Percentiles rank a stretch among this genome's conserved stretches.
Evolutionary conservation across 2,329 filamentous ascomycete species (phyloP).

Genomic region (Ophiocordyceps polyrhachis-furcata): DNA sequence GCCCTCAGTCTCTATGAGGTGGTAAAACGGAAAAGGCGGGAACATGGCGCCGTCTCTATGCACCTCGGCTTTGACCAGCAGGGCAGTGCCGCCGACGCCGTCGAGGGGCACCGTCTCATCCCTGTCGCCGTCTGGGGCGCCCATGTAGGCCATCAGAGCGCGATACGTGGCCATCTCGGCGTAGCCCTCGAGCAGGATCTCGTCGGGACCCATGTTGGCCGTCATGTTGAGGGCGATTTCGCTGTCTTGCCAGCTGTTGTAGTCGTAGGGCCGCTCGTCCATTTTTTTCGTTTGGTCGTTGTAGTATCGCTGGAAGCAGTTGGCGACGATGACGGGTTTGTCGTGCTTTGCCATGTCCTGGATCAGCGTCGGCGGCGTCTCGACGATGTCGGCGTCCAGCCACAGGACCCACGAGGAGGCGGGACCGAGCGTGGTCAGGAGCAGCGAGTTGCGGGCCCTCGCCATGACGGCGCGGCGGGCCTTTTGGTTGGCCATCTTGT

Average conservation of each 20-base stretch:
- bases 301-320: slow-evolving; percentile 79
- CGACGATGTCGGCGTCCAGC: slow-evolving; percentile 83
- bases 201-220: slow-evolving; percentile 67
- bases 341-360: slow-evolving; percentile 80
- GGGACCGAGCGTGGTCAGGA: slow-evolving; percentile 88
- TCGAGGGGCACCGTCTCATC: slow-evolving; percentile 58
- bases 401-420: slow-evolving; percentile 91
- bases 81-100: slow-evolving; percentile 79
- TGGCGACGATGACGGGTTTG: slow-evolving; percentile 82
- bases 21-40: slow-evolving; percentile 87
- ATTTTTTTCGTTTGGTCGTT: slow-evolving; percentile 49
- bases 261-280: slow-evolving; percentile 78
- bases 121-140: slow-evolving; percentile 34
- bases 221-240: slow-evolving; percentile 58
- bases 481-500: slow-evolving; percentile 86
- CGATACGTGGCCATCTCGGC: slow-evolving; percentile 84
- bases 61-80: slow-evolving; percentile 91
- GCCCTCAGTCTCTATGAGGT: slow-evolving; percentile 93
- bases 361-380: slow-evolving; percentile 69
- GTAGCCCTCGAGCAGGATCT: slow-evolving; percentile 88
- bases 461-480: slow-evolving; percentile 74
- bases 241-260: slow-evolving; percentile 94
- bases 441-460: slow-evolving; percentile 76
- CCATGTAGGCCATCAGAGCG: slow-evolving; percentile 75
- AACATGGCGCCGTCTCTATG: slow-evolving; percentile 98